Conservation (phyloP, 2,329 filamentous ascomycete genomes). For the Ceratocystis colombiana region DNA sequence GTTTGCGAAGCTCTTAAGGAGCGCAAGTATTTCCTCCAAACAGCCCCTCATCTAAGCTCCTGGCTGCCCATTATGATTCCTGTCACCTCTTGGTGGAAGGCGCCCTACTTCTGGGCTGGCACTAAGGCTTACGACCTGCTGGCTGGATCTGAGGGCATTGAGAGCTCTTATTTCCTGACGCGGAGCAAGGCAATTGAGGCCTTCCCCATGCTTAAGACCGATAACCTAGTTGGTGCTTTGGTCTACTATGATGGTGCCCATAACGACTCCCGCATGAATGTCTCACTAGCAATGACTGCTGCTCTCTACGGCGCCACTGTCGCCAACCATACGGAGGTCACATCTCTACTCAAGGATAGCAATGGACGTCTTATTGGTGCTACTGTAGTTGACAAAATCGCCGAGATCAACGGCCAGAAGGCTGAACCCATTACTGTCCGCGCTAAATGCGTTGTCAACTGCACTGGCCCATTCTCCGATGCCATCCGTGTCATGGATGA, state of each 20-base stretch:
- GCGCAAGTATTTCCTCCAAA: conserved; percentile 64
- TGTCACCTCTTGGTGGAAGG: conserved; percentile 66
- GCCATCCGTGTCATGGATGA: conserved; percentile 80
- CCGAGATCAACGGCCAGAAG: conserved; percentile 50
- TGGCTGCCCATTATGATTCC: conserved; percentile 71
- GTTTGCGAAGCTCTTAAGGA: conserved; percentile 65
- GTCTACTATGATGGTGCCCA: conserved; percentile 90
- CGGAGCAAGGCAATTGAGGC: conserved; percentile 77
- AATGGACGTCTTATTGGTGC: conserved; percentile 65
- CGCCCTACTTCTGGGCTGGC: conserved; percentile 65
- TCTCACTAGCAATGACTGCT: conserved; percentile 77
- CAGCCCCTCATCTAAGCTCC: conserved; percentile 60
- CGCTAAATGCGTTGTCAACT: conserved; percentile 77
- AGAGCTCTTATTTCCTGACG: conserved; percentile 79
- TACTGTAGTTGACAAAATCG: conserved; percentile 58
- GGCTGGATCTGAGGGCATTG: conserved; percentile 76
- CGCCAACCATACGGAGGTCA: conserved; percentile 76
- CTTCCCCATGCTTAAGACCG: conserved; percentile 79
- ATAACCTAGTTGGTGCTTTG: conserved; percentile 66
- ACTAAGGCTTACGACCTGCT: conserved; percentile 78
- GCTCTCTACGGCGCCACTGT: conserved; percentile 77
- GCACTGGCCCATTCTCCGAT: conserved; percentile 80
- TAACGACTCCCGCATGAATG: conserved; percentile 88
- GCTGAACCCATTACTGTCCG: conserved; percentile 57
- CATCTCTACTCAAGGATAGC: conserved; percentile 61